Evolutionary conservation across 805 yeast genomes (phyloP).

Genomic region (Tetrapisispora namnaoensis): DNA sequence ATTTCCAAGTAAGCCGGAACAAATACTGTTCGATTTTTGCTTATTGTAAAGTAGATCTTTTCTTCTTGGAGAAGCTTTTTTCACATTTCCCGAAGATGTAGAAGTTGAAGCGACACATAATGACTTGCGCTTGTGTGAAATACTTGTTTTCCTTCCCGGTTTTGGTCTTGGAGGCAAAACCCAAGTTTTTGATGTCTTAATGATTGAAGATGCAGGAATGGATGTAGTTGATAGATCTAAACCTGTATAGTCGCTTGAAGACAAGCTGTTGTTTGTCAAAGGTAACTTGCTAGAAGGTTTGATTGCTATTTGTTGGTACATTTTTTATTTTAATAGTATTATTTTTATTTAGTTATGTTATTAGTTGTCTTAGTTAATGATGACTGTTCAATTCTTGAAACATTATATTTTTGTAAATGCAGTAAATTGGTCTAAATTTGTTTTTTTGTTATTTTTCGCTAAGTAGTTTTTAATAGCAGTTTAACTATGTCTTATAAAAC

Average conservation of each 20-base stretch:
- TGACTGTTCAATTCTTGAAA: neutral
- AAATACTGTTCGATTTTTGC: neutral
- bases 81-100: neutral
- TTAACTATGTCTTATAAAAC: too few relatives aligned
- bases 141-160: conserved; percentile 44
- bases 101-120: conserved; percentile 1
- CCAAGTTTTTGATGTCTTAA: conserved; percentile 67
- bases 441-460: too few relatives aligned
- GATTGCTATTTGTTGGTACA: conserved; percentile 11
- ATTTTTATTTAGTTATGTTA: neutral
- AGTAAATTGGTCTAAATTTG: neutral
- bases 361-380: too few relatives aligned
- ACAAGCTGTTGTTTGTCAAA: neutral
- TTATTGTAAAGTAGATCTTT: neutral
- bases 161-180: conserved; percentile 79
- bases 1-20: neutral
- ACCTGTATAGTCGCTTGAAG: neutral
- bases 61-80: neutral
- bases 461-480: too few relatives aligned
- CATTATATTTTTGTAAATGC: neutral
- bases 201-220: conserved; percentile 1
- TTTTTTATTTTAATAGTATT: neutral
- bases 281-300: conserved; percentile 7
- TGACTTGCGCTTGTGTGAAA: conserved; percentile 1
- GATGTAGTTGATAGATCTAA: neutral